Conservation (phyloP, 176 grass and related monocot genomes). For the maize (Zea mays) region DNA sequence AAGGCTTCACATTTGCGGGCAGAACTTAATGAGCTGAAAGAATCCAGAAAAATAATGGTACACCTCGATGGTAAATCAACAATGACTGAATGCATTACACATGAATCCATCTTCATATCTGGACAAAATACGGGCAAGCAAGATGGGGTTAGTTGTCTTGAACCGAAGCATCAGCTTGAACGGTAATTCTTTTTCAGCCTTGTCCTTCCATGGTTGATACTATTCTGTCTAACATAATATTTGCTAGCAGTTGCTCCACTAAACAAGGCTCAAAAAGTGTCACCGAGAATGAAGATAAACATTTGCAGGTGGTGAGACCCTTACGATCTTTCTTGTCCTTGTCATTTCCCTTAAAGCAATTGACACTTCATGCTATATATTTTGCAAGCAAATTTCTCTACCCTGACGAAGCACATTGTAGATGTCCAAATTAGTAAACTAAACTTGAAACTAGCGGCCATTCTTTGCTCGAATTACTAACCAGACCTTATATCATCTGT, state of each 20-base stretch:
- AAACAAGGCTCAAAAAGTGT: constrained; percentile 47
- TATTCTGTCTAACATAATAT: constrained; percentile 29
- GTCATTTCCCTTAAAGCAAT: neutral
- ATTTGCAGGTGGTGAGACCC: constrained; percentile 60
- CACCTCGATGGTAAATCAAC: constrained; percentile 29
- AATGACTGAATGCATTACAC: constrained; percentile 23
- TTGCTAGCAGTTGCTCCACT: constrained; percentile 30
- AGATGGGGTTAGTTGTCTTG: constrained; percentile 33
- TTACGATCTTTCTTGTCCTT: constrained; percentile 6
- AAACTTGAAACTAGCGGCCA: neutral
- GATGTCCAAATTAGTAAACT: neutral
- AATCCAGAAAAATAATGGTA: constrained; percentile 37
- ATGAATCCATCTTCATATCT: constrained; percentile 21
- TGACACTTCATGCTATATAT: constrained; percentile 2
- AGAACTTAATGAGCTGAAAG: constrained; percentile 50
- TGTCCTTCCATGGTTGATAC: neutral
- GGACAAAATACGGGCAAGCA: constrained; percentile 34
- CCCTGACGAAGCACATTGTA: neutral
- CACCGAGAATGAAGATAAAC: constrained; percentile 47
- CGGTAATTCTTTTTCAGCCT: constrained; percentile 35
- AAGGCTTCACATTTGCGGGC: constrained; percentile 42
- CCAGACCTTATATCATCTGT: neutral
- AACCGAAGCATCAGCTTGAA: constrained; percentile 44
- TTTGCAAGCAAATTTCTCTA: constrained; percentile 15
- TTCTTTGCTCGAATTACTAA: neutral